These are phyloP conservation scores for Mycena vulgaris DNA, from an alignment of 768 basidiomycete genomes.

Conservation along the genomic window DNA sequence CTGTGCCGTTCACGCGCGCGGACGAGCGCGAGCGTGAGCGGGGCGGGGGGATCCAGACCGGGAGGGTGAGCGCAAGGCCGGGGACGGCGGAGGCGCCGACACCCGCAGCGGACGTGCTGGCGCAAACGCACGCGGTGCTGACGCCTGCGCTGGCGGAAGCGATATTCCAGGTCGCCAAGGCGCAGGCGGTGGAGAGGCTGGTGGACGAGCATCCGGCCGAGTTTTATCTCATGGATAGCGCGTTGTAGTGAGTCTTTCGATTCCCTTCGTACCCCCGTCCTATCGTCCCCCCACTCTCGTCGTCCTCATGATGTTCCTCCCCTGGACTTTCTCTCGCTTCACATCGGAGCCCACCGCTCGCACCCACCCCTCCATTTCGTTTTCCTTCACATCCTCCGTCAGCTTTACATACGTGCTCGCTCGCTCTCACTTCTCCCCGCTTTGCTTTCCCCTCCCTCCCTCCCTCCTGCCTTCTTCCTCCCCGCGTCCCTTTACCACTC, in stretches of 20 bases:
- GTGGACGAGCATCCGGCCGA: constrained; percentile 59
- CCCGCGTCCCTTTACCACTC: too few relatives aligned
- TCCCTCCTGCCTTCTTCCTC: too few relatives aligned
- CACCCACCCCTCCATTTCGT: too few relatives aligned
- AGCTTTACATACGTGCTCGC: too few relatives aligned
- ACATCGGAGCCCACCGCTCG: too few relatives aligned
- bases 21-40: background rate
- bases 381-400: too few relatives aligned
- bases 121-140: constrained; percentile 57
- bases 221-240: constrained; percentile 84
- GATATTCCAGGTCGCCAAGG: constrained; percentile 66
- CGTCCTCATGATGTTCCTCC: too few relatives aligned
- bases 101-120: constrained; percentile 41
- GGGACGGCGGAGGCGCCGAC: background rate
- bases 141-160: constrained; percentile 65
- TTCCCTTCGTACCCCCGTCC: too few relatives aligned
- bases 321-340: too few relatives aligned
- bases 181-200: constrained; percentile 54
- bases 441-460: too few relatives aligned
- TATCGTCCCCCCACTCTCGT: too few relatives aligned
- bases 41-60: constrained; percentile 4
- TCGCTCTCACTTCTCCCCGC: too few relatives aligned
- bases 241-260: constrained; percentile 42
- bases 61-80: background rate
- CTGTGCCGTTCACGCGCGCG: constrained; percentile 21